Percentiles rank a stretch among this genome's conserved stretches.
Evolutionary conservation across 106 monocot species (phyloP).

Genomic region (Narthecium ossifragum): DNA sequence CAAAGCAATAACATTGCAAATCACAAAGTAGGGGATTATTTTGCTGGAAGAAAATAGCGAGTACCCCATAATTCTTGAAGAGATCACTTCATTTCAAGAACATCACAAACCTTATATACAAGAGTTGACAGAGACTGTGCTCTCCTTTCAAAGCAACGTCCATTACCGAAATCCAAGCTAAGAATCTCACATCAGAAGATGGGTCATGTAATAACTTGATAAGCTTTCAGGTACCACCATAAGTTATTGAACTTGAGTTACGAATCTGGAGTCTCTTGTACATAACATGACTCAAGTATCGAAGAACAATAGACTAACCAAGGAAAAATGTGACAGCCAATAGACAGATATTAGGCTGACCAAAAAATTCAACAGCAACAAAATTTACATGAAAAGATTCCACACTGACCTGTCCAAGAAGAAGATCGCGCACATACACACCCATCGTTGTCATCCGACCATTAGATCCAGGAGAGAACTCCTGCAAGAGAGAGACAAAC

Average conservation of each 20-base stretch:
- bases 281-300: neutral
- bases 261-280: no score
- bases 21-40: no score
- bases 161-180: constrained; percentile 28
- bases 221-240: constrained; percentile 14
- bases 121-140: constrained; percentile 44
- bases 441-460: constrained; percentile 87
- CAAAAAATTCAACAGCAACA: neutral
- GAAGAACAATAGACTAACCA: no score
- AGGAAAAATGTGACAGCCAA: no score
- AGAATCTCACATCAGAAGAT: constrained; percentile 27
- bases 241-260: constrained; percentile 6
- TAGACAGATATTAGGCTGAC: neutral
- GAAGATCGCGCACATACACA: constrained; percentile 84
- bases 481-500: constrained; percentile 32
- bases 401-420: constrained; percentile 90
- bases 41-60: no score
- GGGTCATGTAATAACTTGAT: constrained; percentile 21
- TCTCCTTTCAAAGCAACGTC: constrained; percentile 49
- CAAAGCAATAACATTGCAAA: no score
- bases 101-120: constrained; percentile 67
- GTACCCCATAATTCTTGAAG: no score
- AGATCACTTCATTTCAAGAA: constrained; percentile 32
- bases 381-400: neutral
- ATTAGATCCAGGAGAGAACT: constrained; percentile 84